Conservation (phyloP, 2,329 filamentous ascomycete genomes). For the Colletotrichum melonis region DNA sequence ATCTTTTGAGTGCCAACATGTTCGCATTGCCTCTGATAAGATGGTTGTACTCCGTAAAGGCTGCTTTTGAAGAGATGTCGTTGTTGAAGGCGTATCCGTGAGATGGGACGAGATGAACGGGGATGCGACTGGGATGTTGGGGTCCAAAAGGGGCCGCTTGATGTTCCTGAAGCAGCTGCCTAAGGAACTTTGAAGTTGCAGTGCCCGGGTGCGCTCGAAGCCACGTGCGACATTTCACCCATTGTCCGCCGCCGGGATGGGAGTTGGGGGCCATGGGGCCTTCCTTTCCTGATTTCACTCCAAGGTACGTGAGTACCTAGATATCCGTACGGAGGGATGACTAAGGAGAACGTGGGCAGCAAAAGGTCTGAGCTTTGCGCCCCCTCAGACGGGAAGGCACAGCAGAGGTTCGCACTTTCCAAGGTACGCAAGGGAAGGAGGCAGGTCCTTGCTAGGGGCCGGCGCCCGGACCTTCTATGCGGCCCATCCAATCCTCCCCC, state of each 20-base stretch:
- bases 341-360: neutral
- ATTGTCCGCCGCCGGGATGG: neutral
- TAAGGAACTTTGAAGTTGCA: neutral
- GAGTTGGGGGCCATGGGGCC: neutral
- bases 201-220: neutral
- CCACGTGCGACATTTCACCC: neutral
- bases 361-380: neutral
- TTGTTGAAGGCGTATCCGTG: neutral
- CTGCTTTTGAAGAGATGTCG: neutral
- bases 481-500: neutral
- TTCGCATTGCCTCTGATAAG: neutral
- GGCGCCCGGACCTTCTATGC: neutral
- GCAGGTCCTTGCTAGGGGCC: neutral
- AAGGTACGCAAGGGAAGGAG: neutral
- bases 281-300: no score
- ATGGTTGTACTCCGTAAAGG: neutral
- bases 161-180: neutral
- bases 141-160: neutral
- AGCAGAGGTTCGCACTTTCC: neutral
- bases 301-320: no score
- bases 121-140: neutral
- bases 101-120: neutral
- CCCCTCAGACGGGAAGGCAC: neutral
- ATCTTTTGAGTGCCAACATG: neutral
- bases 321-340: neutral